Conservation (phyloP, 805 yeast genomes). For the Tetrapisispora arboricola region DNA sequence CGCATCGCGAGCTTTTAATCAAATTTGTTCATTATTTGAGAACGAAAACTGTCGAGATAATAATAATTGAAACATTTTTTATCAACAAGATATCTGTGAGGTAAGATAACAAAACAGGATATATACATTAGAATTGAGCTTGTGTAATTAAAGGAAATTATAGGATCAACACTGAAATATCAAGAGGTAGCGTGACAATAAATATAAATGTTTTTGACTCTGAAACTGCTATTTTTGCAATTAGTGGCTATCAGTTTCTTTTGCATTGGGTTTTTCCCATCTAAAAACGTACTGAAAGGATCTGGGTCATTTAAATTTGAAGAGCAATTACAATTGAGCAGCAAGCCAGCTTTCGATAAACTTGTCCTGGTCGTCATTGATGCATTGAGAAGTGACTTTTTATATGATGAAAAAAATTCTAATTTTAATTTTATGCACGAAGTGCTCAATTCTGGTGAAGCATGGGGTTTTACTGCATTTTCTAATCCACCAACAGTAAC, state of each 20-base stretch:
- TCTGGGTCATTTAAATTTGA: conserved; percentile 31
- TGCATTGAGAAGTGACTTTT: conserved; percentile 83
- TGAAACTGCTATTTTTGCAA: conserved; percentile 26
- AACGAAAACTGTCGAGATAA: no score
- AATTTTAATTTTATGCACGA: conserved; percentile 57
- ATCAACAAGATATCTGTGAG: no score
- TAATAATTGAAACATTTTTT: no score
- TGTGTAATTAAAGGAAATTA: no score
- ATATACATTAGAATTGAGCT: no score
- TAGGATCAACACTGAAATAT: no score
- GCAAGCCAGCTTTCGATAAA: conserved; percentile 41
- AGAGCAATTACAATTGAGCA: conserved; percentile 21
- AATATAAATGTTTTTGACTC: background rate
- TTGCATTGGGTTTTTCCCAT: conserved; percentile 82
- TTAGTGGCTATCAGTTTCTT: conserved; percentile 51
- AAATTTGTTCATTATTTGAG: no score
- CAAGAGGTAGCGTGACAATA: no score
- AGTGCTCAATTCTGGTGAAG: conserved; percentile 54
- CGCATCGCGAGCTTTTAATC: no score
- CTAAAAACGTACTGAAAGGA: conserved; percentile 70
- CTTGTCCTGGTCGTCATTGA: conserved; percentile 81
- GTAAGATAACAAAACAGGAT: no score
- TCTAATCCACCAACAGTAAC: conserved; percentile 97
- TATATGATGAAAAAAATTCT: conserved; percentile 52
- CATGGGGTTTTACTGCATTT: conserved; percentile 81